Evolutionary conservation across 2,329 filamentous ascomycete genomes (phyloP), one percentile per base, ranked within the genome.

Genomic region (Pseudogymnoascus sp.): DNA sequence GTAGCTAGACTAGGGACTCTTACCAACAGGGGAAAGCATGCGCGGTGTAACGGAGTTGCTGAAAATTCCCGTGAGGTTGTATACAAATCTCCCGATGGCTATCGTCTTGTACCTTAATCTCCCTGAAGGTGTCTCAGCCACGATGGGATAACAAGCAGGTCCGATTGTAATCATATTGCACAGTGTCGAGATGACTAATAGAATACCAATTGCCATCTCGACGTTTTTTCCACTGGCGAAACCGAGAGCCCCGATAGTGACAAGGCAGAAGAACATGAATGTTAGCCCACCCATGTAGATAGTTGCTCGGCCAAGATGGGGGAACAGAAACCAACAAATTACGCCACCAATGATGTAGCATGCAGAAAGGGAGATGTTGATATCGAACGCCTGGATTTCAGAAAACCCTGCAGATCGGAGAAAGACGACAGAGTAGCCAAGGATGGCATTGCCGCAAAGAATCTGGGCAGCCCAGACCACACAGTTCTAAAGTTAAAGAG

Each of bases 191-290:
- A 73, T 66, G 4, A 74, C 70, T 5, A 74, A 62, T 1, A 74
- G 59, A 0, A 75, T 70, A 1, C 73, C 75, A 13, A 77, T 68
- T 2, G 75, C 75, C 33, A 73, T 35, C 60, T 73, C 64, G 16
- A 69, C 68, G 10, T 75, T 59, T 4, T 77, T 96, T 70, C 92
- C 92, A 67, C 92, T 91, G 21, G 92, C 92, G 71, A 95, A 96
- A 76, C 96, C 92, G 50, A 96, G 82, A 29, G 89, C 90, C 56
- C 91, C 91, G 77, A 96, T 83, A 68, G 84, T 81, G 76, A 83
- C 89, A 11, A 87, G 73, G 31, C 74, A 73, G 42, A 73, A 67
- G 62, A 78, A 76, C 74, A 78, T 76, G 62, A 76, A 72, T 0
- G 70, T 65, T 63, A 78, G 61, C 0, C 77, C 77, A 3, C 64